Base-by-base conservation (phyloP, 192 early-diverging fungal species). In the Linderina pennispora region DNA sequence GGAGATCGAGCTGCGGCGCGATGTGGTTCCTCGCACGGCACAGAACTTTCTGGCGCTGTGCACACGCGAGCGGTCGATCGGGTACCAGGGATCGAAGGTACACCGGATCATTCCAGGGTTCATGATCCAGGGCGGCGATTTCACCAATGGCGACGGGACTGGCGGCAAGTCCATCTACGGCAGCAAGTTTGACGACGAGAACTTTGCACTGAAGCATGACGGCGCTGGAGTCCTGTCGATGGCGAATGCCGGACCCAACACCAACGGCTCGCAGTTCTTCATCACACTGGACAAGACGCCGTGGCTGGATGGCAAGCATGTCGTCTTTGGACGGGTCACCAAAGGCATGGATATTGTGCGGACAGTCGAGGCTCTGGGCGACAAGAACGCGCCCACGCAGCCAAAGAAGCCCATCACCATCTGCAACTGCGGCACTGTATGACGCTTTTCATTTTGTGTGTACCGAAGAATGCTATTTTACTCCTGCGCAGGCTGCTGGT, bases 111-210 rank as follows among this genome's bases (percentile, higher is more conserved):
- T 91, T 45, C 81, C 88, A 62, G 65, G 73, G 25, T 93, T 94
- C 59, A 94, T 94, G 89, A 75, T 85, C 58, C 93, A 97, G 73
- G 89, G 85, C 43, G 88, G 88, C 43, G 88, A 91, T 65, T 85
- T 91, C 50, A 84, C 84, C 20, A 76, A 72, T 21, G 77, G 76
- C 43, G 71, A 91, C 49, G 88, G 88, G 57, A 87, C 85, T 16
- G 88, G 88, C 47, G 88, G 88, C 48, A 84, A 85, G 50, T 83
- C 80, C 20, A 90, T 90, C 35, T 90, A 87, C 57, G 86, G 86
- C 11, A 75, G 75, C 34, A 84, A 75, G 48, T 90, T 90, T 45
- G 77, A 77, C 26, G 88, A 91, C 45, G 88, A 91, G 47, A 81
- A 81, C 59, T 91, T 91, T 57, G 36, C 58, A 6, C 65, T 86